Percentiles rank a stretch among this genome's conserved stretches.
Conservation (phyloP, 225 moss, liverwort and hornwort species). For the Thuidium tamariscinum region DNA sequence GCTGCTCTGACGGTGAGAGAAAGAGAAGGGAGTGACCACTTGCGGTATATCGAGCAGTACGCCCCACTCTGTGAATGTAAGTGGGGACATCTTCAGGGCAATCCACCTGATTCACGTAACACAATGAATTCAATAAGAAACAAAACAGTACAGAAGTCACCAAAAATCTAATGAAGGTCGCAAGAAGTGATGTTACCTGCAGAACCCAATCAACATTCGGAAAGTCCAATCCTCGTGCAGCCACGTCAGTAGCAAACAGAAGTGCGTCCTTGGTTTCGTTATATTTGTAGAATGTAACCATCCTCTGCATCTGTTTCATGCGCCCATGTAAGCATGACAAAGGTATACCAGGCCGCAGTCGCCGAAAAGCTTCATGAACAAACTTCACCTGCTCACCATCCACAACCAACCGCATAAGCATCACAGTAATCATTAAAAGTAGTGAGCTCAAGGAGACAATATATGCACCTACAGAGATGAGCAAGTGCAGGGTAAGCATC, state of each 20-base stretch:
- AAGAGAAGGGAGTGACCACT: conserved; percentile 86
- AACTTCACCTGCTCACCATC: conserved; percentile 70
- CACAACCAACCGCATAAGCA: conserved; percentile 9
- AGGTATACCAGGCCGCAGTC: conserved; percentile 85
- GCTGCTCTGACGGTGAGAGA: conserved; percentile 69
- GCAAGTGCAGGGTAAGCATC: neutral
- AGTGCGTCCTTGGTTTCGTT: conserved; percentile 77
- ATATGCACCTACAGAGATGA: neutral
- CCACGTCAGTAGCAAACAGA: conserved; percentile 93
- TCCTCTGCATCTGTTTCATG: conserved; percentile 90
- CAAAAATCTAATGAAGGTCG: neutral
- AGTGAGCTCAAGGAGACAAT: neutral
- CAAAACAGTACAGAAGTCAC: neutral
- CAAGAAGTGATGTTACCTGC: conserved; percentile 35
- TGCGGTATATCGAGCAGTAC: conserved; percentile 93
- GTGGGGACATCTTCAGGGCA: conserved; percentile 95
- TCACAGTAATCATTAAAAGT: neutral
- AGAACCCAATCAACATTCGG: conserved; percentile 96
- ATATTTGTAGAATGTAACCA: conserved; percentile 64
- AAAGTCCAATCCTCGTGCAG: conserved; percentile 96
- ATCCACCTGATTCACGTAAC: conserved; percentile 51
- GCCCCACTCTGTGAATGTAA: conserved; percentile 97
- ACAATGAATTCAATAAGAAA: neutral
- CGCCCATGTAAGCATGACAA: conserved; percentile 85
- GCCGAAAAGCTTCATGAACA: conserved; percentile 70